Percentiles rank a stretch among this genome's conserved stretches.
phyloP scores from a whole-genome alignment of 129 eudicot genomes.

The Arctium minus region DNA sequence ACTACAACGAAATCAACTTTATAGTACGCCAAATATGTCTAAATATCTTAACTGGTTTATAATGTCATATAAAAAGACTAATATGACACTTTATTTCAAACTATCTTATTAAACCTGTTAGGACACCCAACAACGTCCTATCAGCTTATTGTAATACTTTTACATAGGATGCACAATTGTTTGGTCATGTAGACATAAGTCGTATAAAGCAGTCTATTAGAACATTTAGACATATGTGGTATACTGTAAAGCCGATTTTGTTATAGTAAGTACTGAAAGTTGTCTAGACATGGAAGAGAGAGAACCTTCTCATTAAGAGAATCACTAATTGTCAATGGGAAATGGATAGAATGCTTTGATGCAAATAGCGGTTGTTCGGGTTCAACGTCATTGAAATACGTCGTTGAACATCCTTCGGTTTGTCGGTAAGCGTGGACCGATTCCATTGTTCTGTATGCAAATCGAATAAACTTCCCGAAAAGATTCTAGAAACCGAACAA shows the following conservation, averaged over 20 bases:
- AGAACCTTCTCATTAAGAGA: constrained; percentile 64
- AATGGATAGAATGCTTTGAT: constrained; percentile 78
- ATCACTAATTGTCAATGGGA: constrained; percentile 71
- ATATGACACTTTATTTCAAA: not conserved
- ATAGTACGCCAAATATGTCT: not conserved
- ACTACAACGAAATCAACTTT: not conserved
- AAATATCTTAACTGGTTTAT: not conserved
- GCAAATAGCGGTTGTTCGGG: constrained; percentile 88
- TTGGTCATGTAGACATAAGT: not conserved
- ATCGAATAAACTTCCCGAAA: not conserved
- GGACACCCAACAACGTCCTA: not conserved
- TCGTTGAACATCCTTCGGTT: constrained; percentile 34
- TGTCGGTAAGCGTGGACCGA: constrained; percentile 42
- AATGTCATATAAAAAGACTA: not conserved
- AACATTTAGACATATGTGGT: not conserved
- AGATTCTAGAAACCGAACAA: constrained; percentile 12
- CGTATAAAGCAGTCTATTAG: not conserved
- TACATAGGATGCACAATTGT: not conserved
- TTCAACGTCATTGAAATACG: constrained; percentile 41
- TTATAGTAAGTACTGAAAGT: not conserved
- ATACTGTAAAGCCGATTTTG: not conserved
- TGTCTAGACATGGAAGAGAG: not conserved
- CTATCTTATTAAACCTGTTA: not conserved
- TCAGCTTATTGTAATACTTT: not conserved
- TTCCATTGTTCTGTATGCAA: constrained; percentile 58